Conservation (phyloP, 108 stramenopile genomes). For the Skeletonema grethae region DNA sequence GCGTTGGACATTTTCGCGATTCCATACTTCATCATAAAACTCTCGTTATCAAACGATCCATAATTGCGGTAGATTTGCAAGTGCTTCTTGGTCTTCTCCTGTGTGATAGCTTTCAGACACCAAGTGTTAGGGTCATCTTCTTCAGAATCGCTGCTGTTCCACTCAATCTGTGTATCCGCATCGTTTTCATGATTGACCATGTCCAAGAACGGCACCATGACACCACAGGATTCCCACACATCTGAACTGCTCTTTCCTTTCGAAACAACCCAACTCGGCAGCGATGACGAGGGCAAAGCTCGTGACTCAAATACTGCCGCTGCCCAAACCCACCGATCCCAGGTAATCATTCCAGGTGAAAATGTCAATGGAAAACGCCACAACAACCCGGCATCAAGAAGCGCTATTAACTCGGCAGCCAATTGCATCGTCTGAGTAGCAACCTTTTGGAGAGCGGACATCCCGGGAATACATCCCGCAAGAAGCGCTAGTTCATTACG, state of each 20-base stretch:
- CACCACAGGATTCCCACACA: slow-evolving; percentile 82
- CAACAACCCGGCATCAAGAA: slow-evolving; percentile 78
- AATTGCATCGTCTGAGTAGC: slow-evolving; percentile 73
- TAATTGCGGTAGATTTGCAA: slow-evolving; percentile 75
- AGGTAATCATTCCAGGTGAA: slow-evolving; percentile 78
- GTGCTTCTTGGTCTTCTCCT: slow-evolving; percentile 76
- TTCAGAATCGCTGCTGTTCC: slow-evolving; percentile 42
- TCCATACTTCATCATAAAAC: slow-evolving; percentile 79
- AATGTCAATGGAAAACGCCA: slow-evolving; percentile 67
- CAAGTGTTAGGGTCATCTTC: slow-evolving; percentile 27
- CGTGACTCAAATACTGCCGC: slow-evolving; percentile 75
- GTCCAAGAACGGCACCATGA: slow-evolving; percentile 85
- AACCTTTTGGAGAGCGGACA: slow-evolving; percentile 73
- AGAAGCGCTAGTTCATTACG: slow-evolving; percentile 82
- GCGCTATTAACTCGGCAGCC: slow-evolving; percentile 69
- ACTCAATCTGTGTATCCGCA: slow-evolving; percentile 57
- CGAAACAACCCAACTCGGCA: slow-evolving; percentile 38
- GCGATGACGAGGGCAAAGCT: slow-evolving; percentile 60
- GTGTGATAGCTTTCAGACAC: slow-evolving; percentile 34
- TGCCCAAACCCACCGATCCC: slow-evolving; percentile 93
- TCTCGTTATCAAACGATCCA: slow-evolving; percentile 62
- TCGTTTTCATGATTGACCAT: slow-evolving; percentile 89
- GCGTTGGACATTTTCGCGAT: slow-evolving; percentile 77
- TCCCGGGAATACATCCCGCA: slow-evolving; percentile 78
- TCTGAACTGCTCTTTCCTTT: slow-evolving; percentile 35